Conservation (phyloP, 495 filamentous ascomycete genomes). For the Saxophila tyrrhenica region DNA sequence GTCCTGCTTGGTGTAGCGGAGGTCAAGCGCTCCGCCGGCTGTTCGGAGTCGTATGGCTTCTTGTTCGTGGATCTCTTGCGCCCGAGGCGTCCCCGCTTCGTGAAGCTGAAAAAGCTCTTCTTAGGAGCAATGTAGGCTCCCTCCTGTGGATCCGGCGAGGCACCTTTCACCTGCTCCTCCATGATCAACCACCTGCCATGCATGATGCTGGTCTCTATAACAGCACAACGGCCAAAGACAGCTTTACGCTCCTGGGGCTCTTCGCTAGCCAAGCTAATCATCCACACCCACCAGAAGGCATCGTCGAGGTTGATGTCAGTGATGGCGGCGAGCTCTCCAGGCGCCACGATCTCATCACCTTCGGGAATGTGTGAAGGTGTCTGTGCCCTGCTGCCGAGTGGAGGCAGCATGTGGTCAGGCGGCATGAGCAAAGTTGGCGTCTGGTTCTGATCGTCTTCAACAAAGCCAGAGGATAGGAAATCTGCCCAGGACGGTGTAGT, state of each 20-base stretch:
- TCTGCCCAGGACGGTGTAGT: constrained; percentile 97
- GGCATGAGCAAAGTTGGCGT: constrained; percentile 62
- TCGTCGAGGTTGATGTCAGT: constrained; percentile 79
- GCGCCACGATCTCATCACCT: constrained; percentile 56
- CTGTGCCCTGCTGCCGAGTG: constrained; percentile 41
- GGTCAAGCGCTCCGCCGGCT: constrained; percentile 35
- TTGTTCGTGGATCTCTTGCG: constrained; percentile 58
- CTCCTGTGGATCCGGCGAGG: constrained; percentile 71
- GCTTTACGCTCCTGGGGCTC: constrained; percentile 76
- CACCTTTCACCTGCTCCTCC: constrained; percentile 93
- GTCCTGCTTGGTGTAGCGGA: constrained; percentile 55
- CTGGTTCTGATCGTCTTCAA: constrained; percentile 50
- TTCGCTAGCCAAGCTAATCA: constrained; percentile 85
- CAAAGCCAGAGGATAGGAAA: constrained; percentile 87
- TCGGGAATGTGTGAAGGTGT: constrained; percentile 19
- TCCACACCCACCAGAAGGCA: constrained; percentile 99
- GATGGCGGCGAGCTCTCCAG: constrained; percentile 89
- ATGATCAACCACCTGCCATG: constrained; percentile 83
- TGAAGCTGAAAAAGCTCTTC: constrained; percentile 80
- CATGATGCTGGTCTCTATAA: constrained; percentile 76
- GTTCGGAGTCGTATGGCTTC: constrained; percentile 30
- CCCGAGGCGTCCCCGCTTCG: constrained; percentile 51
- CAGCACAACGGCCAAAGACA: constrained; percentile 84
- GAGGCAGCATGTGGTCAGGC: constrained; percentile 82
- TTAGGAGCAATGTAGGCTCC: constrained; percentile 76